These are phyloP conservation scores for Quercus phellos DNA, from an alignment of 331 rosid species.

Conservation along the genomic window DNA sequence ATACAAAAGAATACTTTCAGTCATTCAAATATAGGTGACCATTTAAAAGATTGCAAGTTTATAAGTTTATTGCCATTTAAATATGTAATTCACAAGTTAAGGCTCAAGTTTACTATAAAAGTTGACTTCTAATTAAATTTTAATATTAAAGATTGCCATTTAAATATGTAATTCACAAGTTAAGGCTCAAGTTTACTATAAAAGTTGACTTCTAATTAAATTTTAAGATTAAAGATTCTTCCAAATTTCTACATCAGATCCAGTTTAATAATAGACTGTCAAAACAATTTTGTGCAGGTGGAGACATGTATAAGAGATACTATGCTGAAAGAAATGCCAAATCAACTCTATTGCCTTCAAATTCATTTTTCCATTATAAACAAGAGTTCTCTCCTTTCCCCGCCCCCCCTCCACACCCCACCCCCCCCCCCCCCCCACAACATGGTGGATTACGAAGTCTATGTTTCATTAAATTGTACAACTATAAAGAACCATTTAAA, in stretches of 20 bases:
- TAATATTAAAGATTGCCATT: not conserved
- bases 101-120: not conserved
- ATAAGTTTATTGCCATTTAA: not conserved
- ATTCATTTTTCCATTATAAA: not conserved
- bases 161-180: not conserved
- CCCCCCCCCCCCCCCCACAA: no score
- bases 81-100: not conserved
- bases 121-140: not conserved
- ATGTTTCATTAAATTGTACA: not conserved
- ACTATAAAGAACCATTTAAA: not conserved
- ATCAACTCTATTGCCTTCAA: not conserved
- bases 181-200: not conserved
- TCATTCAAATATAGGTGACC: not conserved
- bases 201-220: not conserved
- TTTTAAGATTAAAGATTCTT: not conserved
- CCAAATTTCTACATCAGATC: not conserved
- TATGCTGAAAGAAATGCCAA: not conserved
- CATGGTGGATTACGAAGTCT: not conserved
- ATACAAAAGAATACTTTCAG: conserved; percentile 9
- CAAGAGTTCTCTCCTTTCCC: no score
- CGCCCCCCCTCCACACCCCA: no score
- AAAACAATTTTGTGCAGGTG: not conserved
- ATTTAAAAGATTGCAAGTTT: not conserved
- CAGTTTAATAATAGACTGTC: not conserved
- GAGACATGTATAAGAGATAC: not conserved